These are phyloP conservation scores for Bretziella fagacearum DNA, from an alignment of 2,329 filamentous ascomycete genomes.

Conservation along the genomic window DNA sequence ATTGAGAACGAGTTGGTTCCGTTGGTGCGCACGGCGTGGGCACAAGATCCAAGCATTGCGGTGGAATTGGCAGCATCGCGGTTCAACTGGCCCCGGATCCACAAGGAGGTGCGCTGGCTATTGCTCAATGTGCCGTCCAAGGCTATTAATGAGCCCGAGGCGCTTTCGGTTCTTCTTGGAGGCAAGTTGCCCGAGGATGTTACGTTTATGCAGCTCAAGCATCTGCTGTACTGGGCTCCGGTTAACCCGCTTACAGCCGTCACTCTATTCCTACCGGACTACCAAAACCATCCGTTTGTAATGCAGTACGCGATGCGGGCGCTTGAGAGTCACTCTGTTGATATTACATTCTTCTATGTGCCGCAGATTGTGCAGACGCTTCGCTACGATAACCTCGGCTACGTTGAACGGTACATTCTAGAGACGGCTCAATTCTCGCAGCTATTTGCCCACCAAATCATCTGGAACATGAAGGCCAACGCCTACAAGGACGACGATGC, in stretches of 20 bases:
- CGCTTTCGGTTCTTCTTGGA: conserved; percentile 66
- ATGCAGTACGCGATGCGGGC: conserved; percentile 95
- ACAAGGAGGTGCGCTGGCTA: conserved; percentile 60
- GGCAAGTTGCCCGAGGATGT: conserved; percentile 62
- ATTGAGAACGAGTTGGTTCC: conserved; percentile 37
- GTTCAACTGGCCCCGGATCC: conserved; percentile 58
- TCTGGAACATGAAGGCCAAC: conserved; percentile 99
- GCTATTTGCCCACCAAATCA: conserved; percentile 95
- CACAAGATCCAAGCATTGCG: conserved; percentile 69
- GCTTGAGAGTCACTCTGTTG: conserved; percentile 84
- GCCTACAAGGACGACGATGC: conserved; percentile 95
- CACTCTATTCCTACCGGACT: conserved; percentile 82
- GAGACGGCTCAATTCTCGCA: conserved; percentile 98
- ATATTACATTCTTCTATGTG: conserved; percentile 97
- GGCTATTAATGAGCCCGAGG: conserved; percentile 64
- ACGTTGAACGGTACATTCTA: conserved; percentile 89
- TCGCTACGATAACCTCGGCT: conserved; percentile 81
- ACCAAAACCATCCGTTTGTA: conserved; percentile 79
- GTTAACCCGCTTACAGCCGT: conserved; percentile 87
- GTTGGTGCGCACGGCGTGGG: conserved; percentile 70
- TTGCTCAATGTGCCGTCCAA: conserved; percentile 71
- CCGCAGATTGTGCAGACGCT: conserved; percentile 94
- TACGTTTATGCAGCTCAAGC: conserved; percentile 65
- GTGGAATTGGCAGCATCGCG: conserved; percentile 62
- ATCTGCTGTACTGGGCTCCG: conserved; percentile 81